Evolutionary conservation across 164 flowering plant genomes (phyloP).

Genomic region (Warburgia ugandensis): DNA sequence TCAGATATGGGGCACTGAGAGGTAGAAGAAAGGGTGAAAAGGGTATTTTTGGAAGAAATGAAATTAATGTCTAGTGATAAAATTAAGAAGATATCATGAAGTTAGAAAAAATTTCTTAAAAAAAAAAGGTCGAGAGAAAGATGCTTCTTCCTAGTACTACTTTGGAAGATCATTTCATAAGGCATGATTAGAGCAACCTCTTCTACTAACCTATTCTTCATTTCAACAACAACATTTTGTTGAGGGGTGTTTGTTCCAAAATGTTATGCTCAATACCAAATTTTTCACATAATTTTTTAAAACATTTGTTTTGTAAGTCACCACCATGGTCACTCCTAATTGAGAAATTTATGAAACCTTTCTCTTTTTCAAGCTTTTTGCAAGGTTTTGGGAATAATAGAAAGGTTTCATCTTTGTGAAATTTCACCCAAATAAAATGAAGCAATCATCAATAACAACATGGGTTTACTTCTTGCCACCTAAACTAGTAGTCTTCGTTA

Average conservation of each 20-base stretch:
- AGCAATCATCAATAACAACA: not conserved
- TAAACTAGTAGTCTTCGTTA: not conserved
- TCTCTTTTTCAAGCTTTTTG: not conserved
- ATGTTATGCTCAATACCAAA: not conserved
- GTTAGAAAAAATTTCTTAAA: no score
- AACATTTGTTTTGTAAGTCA: not conserved
- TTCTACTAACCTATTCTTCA: no score
- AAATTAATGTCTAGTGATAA: no score
- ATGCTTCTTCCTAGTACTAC: no score
- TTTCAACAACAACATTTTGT: conserved; percentile 4
- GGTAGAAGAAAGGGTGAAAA: no score
- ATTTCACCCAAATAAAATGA: not conserved
- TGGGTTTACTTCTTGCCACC: not conserved
- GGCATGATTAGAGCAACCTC: no score
- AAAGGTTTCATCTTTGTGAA: not conserved
- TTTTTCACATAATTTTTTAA: not conserved
- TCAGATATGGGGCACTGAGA: no score
- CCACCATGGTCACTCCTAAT: conserved; percentile 1
- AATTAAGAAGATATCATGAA: no score
- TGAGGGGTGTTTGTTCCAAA: no score
- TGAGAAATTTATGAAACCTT: not conserved
- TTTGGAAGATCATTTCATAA: no score
- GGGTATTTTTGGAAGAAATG: no score
- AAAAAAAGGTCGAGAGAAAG: no score
- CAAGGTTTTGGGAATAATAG: not conserved